phyloP scores from a whole-genome alignment of 2,329 filamentous ascomycete species.

The Sarocladium brachiariae region DNA sequence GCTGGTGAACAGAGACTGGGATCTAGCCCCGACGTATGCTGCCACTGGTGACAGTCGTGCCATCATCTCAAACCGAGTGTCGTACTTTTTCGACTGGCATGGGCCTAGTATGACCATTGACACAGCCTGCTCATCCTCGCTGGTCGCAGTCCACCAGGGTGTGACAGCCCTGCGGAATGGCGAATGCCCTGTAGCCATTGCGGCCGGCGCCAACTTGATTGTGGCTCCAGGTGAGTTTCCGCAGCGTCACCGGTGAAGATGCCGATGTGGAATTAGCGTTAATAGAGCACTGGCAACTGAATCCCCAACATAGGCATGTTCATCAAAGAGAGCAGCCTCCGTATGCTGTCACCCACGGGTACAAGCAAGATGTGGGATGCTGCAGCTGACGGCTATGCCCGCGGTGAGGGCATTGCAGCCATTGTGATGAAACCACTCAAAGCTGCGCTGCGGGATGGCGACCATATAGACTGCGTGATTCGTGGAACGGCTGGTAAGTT shows the following conservation, averaged over 20 bases:
- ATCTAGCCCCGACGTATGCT: constrained; percentile 26
- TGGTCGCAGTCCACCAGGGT: constrained; percentile 27
- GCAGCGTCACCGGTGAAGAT: too few relatives aligned
- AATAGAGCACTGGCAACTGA: background rate
- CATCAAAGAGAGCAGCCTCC: constrained; percentile 15
- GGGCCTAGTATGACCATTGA: constrained; percentile 30
- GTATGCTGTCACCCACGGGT: constrained; percentile 31
- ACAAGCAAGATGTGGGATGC: constrained; percentile 33
- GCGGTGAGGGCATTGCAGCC: constrained; percentile 43
- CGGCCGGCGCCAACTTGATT: constrained; percentile 28
- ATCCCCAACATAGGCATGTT: background rate
- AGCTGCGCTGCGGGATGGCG: constrained; percentile 30
- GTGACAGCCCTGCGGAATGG: constrained; percentile 20
- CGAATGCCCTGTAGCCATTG: constrained; percentile 25
- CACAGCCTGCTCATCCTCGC: constrained; percentile 30
- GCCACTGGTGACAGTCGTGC: constrained; percentile 22
- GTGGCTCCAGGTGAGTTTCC: constrained; percentile 13
- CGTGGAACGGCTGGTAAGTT: constrained; percentile 14
- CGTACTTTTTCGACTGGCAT: constrained; percentile 28
- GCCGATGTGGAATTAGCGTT: too few relatives aligned
- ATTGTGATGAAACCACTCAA: constrained; percentile 40
- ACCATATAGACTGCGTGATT: constrained; percentile 20
- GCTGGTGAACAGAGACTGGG: constrained; percentile 13
- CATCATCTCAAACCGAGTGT: constrained; percentile 27
- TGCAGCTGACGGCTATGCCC: constrained; percentile 41